Evolutionary conservation across 2,329 filamentous ascomycete genomes (phyloP), one percentile per base, ranked within the genome.

Genomic region (Mycocentrospora acerina): DNA sequence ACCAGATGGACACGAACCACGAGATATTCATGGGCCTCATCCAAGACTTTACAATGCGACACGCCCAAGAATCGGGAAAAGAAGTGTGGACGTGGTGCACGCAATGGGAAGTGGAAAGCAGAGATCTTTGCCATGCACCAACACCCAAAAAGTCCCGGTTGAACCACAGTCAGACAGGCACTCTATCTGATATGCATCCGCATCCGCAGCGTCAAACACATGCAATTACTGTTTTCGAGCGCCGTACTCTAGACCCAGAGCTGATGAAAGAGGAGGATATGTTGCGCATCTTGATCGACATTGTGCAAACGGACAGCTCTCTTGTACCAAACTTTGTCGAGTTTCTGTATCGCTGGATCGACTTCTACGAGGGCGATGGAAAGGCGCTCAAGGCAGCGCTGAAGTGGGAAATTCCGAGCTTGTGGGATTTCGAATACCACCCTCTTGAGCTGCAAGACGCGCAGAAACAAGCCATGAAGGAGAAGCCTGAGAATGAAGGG

Each of bases 251-350:
- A 7, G 42, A 55, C 24, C 46, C 50, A 3, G 46, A 53, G 10
- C 35, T 66, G n/a, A 47, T 59, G 33, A 37, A 52, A 24, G 48
- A 61, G 19, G 56, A 59, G 9, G 55, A 61, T 2, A 51, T 64
- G 44, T 24, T 62, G 14, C 51, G 60, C 3, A 55, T 60, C 17
- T 35, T 66, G 18, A 51, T 64, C 30, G 57, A 62, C 17, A 65
- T 66, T 16, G 48, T 66, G 5, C 60, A 64, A 26, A 51, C 49
- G 7, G 37, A 50, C 7, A 52, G 45, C 36, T 40, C 36, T 7
- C 34, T 63, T 12, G 53, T 67, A 2, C 63, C 63, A 2, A 67
- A 66, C 37, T 61, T 57, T 18, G 52, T 67, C 25, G 63, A 67
- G 29, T 62, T 63, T 17, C 38, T 67, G 7, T 67, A 67, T 29